Evolutionary conservation across 1,139 yeast species (phyloP).

Genomic region (Hanseniaspora gamundiae): DNA sequence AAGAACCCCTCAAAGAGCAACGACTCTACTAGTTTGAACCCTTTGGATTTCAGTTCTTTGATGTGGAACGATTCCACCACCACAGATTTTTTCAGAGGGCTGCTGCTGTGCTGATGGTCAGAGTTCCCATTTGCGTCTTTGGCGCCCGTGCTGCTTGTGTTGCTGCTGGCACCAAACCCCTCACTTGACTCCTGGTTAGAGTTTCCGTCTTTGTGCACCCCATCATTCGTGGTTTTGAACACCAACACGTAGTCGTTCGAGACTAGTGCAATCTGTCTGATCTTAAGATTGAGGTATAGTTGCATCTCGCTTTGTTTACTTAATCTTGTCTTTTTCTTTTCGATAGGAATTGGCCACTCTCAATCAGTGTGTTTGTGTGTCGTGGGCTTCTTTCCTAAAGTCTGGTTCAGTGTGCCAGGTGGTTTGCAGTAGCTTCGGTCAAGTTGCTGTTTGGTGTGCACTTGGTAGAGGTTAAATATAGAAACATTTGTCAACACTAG

Average conservation of each 20-base stretch:
- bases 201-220: conserved; percentile 2
- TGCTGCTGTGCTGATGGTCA: conserved; percentile 30
- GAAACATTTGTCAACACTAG: no score
- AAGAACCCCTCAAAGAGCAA: conserved; percentile 41
- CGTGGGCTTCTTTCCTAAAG: no score
- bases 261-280: conserved; percentile 11
- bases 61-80: conserved; percentile 30
- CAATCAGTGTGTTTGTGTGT: no score
- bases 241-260: conserved; percentile 13
- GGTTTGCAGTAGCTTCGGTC: no score
- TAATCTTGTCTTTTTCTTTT: no score
- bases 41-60: conserved; percentile 27
- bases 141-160: conserved; percentile 10
- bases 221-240: conserved; percentile 8
- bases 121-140: conserved; percentile 15
- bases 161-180: neutral
- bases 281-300: conserved; percentile 9
- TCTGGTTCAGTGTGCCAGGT: no score
- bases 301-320: no score
- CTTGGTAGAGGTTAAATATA: no score
- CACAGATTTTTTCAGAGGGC: conserved; percentile 3
- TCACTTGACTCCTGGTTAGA: conserved; percentile 9
- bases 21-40: conserved; percentile 32
- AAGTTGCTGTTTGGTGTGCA: no score
- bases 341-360: no score